Conservation (phyloP, 371 early-diverging fungal genomes). For the Rhizopus stolonifer region DNA sequence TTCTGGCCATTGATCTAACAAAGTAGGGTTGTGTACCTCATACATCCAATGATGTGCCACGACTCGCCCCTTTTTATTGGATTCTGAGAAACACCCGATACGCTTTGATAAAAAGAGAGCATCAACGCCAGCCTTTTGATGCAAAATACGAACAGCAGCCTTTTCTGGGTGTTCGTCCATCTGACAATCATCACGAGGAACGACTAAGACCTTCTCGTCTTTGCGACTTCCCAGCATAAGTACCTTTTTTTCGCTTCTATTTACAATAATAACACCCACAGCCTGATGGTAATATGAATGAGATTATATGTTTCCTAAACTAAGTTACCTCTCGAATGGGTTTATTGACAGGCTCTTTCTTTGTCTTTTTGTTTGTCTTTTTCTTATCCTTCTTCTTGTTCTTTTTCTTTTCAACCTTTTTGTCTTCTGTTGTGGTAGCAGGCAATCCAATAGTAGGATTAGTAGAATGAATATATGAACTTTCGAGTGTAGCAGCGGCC, state of each 20-base stretch:
- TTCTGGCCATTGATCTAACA: constrained; percentile 28
- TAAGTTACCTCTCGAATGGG: constrained; percentile 21
- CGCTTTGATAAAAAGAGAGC: constrained; percentile 18
- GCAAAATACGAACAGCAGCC: constrained; percentile 39
- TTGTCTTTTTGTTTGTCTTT: background rate
- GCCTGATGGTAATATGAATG: constrained; percentile 18
- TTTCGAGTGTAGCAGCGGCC: constrained; percentile 11
- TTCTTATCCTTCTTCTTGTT: constrained; percentile 10
- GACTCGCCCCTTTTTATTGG: constrained; percentile 44
- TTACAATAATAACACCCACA: constrained; percentile 38
- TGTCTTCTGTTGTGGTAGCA: constrained; percentile 7
- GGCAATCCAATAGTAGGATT: constrained; percentile 2
- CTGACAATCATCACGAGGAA: constrained; percentile 42
- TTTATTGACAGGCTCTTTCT: constrained; percentile 5
- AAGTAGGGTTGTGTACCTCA: constrained; percentile 30
- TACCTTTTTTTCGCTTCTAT: constrained; percentile 25
- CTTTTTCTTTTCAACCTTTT: too few relatives aligned
- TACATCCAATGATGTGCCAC: constrained; percentile 49
- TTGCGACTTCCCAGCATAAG: constrained; percentile 37
- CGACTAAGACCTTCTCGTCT: constrained; percentile 34
- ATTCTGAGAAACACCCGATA: constrained; percentile 40
- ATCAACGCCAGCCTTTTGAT: constrained; percentile 33
- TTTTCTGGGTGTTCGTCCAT: constrained; percentile 33
- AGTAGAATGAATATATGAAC: background rate
- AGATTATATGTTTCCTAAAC: background rate